Percentiles rank a stretch among this genome's conserved stretches.
phyloP scores from a whole-genome alignment of 2,329 filamentous ascomycete species.

The Fusarium piperis region DNA sequence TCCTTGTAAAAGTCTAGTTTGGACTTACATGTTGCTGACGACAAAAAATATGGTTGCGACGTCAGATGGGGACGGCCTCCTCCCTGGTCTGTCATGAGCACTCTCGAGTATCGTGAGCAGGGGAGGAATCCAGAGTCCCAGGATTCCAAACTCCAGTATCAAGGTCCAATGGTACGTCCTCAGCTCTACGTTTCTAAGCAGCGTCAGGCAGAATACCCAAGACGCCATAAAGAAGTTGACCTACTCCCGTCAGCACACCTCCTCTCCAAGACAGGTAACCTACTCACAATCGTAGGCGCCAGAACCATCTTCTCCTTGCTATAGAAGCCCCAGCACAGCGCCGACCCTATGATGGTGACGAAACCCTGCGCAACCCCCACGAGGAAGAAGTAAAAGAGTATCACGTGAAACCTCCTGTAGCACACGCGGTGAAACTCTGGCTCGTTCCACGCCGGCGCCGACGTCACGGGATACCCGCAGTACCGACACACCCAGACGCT shows the following conservation, averaged over 20 bases:
- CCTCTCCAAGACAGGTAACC: rapidly evolving
- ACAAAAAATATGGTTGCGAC: slow-evolving; percentile 49
- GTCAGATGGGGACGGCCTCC: slow-evolving; percentile 25
- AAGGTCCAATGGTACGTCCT: slow-evolving; percentile 54
- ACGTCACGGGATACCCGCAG: slow-evolving; percentile 53
- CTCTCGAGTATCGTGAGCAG: slow-evolving; percentile 39
- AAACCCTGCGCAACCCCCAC: slow-evolving; percentile 52
- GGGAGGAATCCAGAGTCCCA: slow-evolving; percentile 41
- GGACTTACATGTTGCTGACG: slow-evolving; percentile 51
- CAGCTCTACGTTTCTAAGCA: slow-evolving; percentile 46
- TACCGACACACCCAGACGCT: slow-evolving; percentile 55
- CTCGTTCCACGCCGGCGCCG: slow-evolving; percentile 44
- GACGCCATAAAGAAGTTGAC: slow-evolving; percentile 51
- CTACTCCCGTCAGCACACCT: slow-evolving; percentile 32
- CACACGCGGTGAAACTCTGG: slow-evolving; percentile 54
- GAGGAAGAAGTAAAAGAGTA: slow-evolving; percentile 51
- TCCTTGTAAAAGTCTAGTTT: background rate
- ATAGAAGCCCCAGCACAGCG: slow-evolving; percentile 53
- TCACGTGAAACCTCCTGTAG: slow-evolving; percentile 50
- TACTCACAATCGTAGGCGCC: slow-evolving; percentile 48
- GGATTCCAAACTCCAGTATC: slow-evolving; percentile 46
- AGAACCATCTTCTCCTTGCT: slow-evolving; percentile 44
- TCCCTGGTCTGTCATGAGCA: slow-evolving; percentile 2
- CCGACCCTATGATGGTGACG: slow-evolving; percentile 48
- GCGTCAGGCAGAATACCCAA: slow-evolving; percentile 47